Evolutionary conservation across 2,329 filamentous ascomycete genomes (phyloP), one percentile per base, ranked within the genome.

Genomic region (Drechslerella stenobrocha): DNA sequence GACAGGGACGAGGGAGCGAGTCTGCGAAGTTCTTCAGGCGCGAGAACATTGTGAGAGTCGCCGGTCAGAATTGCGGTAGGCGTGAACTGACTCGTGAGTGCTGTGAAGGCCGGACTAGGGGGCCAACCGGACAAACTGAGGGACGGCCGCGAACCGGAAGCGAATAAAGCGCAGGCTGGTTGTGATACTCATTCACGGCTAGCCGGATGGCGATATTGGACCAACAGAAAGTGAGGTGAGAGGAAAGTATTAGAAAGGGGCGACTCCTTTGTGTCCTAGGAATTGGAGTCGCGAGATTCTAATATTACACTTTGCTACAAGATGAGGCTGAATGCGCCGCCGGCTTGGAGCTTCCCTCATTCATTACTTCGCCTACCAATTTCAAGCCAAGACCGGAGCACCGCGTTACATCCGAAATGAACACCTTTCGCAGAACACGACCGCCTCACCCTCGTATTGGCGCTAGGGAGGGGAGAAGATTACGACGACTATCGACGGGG

Each of bases 261-360:
- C n/a, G n/a, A n/a, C 22, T 22, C 23, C 37, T 30, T 30, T 30
- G 5, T 30, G 5, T 30, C 28, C 28, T 30, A 66, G 22, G 37
- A 30, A 30, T 42, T 42, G 37, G 37, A 42, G 37, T 42, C 37
- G 37, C 37, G 22, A 42, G 37, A 32, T 46, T 20, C 46, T 37
- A 53, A 53, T 55, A 53, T 53, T 53, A 52, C 40, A 20, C 26
- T 30, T 37, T 30, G n/a, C 46, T 37, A 34, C 45, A 18, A 51
- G 55, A 67, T 67, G 63, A 67, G 63, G 63, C 63, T 67, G 63
- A 67, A 60, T 51, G 46, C n/a, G n/a, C n/a, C n/a, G n/a, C 37
- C 37, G 44, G 44, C 42, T 35, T 35, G 44, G 55, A 53, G 59
- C 58, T 55, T 53, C 32, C 55, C 35, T 37, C 42, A 18, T 48